Conservation (phyloP, 2,329 filamentous ascomycete genomes). For the Cladophialophora yegresii region DNA sequence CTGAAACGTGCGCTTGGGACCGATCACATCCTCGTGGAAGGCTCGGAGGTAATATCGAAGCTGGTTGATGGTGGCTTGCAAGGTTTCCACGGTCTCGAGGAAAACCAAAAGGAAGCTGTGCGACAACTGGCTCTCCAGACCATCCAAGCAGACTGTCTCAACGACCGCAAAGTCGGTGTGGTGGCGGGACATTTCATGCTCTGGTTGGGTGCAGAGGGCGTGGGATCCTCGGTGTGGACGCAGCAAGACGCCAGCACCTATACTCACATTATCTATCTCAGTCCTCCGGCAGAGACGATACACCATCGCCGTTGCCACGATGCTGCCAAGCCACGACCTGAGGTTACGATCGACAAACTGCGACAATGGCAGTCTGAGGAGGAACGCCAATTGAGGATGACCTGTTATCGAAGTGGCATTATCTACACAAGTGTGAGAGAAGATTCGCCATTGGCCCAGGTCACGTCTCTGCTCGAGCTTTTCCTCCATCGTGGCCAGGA, state of each 20-base stretch:
- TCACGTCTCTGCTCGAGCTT: neutral
- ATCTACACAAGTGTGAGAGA: neutral
- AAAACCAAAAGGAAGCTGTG: neutral
- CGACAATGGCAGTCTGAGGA: slow-evolving; percentile 2
- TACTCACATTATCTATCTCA: slow-evolving; percentile 4
- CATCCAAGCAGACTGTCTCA: neutral
- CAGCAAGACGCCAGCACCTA: neutral
- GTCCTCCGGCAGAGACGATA: neutral
- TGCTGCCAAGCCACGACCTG: neutral
- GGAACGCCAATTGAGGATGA: neutral
- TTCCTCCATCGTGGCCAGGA: slow-evolving; percentile 1
- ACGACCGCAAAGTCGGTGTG: neutral
- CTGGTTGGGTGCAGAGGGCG: neutral
- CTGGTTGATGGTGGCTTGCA: neutral
- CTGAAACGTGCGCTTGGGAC: neutral
- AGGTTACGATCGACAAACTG: neutral
- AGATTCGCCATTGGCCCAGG: neutral
- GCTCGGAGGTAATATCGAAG: slow-evolving; percentile 4
- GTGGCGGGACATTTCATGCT: neutral
- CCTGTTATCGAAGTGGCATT: slow-evolving; percentile 3
- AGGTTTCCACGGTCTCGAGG: neutral
- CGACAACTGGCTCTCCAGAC: neutral
- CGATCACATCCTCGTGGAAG: neutral
- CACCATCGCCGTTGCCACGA: neutral
- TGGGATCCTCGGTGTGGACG: neutral